Conservation (phyloP, 208 protist genomes). For the Leishmania guyanensis region DNA sequence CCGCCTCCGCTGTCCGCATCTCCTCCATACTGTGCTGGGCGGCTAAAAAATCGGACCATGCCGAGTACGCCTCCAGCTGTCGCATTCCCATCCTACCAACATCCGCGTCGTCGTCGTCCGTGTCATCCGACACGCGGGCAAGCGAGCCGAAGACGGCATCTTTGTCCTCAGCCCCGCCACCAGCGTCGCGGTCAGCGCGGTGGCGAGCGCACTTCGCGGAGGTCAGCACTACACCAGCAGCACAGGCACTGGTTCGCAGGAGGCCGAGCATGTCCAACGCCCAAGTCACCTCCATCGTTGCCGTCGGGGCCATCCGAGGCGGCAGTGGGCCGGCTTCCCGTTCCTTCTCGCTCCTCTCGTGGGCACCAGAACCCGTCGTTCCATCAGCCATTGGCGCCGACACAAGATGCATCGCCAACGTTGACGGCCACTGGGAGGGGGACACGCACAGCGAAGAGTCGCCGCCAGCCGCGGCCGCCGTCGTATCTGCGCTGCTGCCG, state of each 20-base stretch:
- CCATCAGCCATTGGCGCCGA: not conserved
- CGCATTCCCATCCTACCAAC: not conserved
- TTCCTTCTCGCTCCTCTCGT: not conserved
- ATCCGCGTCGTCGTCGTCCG: constrained; percentile 4
- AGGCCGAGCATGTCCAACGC: constrained; percentile 17
- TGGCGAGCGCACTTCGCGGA: not conserved
- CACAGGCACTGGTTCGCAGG: constrained; percentile 8
- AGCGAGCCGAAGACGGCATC: not conserved
- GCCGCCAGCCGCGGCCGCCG: not conserved
- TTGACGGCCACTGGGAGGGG: not conserved
- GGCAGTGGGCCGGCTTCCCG: not conserved
- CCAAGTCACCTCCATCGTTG: constrained; percentile 22
- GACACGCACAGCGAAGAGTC: not conserved
- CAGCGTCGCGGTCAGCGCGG: not conserved
- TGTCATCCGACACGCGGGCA: not conserved
- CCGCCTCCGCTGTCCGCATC: constrained; percentile 4
- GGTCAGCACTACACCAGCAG: not conserved
- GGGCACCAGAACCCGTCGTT: too few relatives aligned
- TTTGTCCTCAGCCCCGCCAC: not conserved
- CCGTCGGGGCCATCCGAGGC: not conserved
- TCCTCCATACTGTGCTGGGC: constrained; percentile 1
- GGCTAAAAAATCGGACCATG: constrained; percentile 26
- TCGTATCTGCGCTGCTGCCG: not conserved
- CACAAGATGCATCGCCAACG: constrained; percentile 5
- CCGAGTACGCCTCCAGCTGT: constrained; percentile 22